These are phyloP conservation scores for Sclerotinia borealis DNA, from an alignment of 2,329 filamentous ascomycete genomes.

Conservation along the genomic window DNA sequence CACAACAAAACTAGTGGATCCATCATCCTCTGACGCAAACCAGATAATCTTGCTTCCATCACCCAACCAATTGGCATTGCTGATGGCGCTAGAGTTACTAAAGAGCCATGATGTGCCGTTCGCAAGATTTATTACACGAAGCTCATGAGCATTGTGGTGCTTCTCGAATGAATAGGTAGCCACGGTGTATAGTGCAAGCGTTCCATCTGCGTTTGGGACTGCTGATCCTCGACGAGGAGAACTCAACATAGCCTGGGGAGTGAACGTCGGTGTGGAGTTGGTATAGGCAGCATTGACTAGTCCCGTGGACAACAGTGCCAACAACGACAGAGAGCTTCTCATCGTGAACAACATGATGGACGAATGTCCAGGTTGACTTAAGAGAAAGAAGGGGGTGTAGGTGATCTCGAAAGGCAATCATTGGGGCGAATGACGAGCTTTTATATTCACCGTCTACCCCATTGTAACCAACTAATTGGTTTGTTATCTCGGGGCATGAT, in stretches of 20 bases:
- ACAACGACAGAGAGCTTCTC: conserved; percentile 2
- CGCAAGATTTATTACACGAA: conserved; percentile 55
- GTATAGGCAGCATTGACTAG: conserved; percentile 11
- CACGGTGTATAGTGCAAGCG: conserved; percentile 59
- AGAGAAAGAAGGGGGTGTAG: background rate
- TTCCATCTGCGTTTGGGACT: conserved; percentile 60
- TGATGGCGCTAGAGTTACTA: conserved; percentile 24
- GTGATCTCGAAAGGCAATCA: background rate
- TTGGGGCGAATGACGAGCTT: background rate
- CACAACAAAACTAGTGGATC: conserved; percentile 22
- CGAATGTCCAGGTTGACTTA: background rate
- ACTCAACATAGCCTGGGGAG: conserved; percentile 68
- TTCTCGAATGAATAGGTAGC: conserved; percentile 72
- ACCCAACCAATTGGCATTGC: conserved; percentile 24
- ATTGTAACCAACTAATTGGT: background rate
- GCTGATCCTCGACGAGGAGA: conserved; percentile 65
- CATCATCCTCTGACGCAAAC: conserved; percentile 23
- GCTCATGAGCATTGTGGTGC: conserved; percentile 54
- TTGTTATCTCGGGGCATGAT: conserved; percentile 4
- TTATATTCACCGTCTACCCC: background rate
- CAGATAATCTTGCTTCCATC: conserved; percentile 23
- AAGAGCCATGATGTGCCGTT: conserved; percentile 19
- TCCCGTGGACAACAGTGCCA: conserved; percentile 1
- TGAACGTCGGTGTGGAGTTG: conserved; percentile 41
- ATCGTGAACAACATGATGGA: conserved; percentile 10